Base-by-base conservation (phyloP, 208 protist species). In the Acanthamoeba quina region DNA sequence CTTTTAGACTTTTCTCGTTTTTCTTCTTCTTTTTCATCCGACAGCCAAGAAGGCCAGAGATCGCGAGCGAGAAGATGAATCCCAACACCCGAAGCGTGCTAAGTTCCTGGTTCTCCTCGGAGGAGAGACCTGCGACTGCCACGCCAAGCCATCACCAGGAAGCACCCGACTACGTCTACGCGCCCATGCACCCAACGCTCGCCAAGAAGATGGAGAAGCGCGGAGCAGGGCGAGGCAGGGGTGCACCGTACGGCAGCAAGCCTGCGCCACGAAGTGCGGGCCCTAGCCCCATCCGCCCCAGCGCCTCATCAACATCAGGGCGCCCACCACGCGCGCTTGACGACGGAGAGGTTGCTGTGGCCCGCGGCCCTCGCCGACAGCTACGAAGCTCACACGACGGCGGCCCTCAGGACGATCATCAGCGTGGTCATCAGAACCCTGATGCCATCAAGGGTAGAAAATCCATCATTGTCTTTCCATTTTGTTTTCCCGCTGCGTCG, bases 161-260 rank as follows among this genome's bases (percentile, higher is more conserved):
- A 41, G 64, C 64, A n/a, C 78, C 78, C 34, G 78, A 54, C 78
- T 86, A 86, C 49, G 49, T 86, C 29, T 86, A 86, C n/a, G 78
- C 78, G 17, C 78, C 78, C 31, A 26, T 86, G 49, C 78, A 86
- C 24, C 78, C 74, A 0, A 34, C 74, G 47, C 74, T 58, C 44
- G 74, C 74, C 44, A 83, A 86, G 10, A 54, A 62, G 49, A 9
- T 86, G 41, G 78, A 86, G 49, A 86, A 86, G 78, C 78, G 78
- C 9, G 78, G 78, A 56, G 78, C 70, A 13, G 70, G 70, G 37
- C 70, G 70, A 29, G 70, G 70, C 31, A 41, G 70, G 29, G 70
- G 70, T 19, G 41, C 41, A 13, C 37, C 70, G 29, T 15, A 80
- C 37, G 64, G 64, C 64, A 37, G 64, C 64, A 37, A 29, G 29